phyloP scores from a whole-genome alignment of 2,329 filamentous ascomycete genomes.

The Penicillium sp. region DNA sequence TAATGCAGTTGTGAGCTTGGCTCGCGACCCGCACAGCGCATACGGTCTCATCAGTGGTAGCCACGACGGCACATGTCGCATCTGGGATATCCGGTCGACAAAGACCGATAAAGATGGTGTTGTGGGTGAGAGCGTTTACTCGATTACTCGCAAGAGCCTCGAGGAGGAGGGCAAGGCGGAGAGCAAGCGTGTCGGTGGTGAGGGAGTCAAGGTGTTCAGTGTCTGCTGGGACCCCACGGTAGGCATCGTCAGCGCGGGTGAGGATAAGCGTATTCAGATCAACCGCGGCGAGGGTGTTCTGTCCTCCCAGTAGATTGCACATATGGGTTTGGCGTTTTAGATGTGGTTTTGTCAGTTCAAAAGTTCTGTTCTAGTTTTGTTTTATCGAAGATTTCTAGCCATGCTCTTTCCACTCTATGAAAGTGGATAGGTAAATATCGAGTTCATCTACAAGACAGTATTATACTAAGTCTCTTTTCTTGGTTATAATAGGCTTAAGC shows the following conservation, averaged over 20 bases:
- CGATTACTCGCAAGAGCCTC: conserved; percentile 72
- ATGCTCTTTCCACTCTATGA: conserved; percentile 1
- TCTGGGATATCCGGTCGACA: conserved; percentile 83
- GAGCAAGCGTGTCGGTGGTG: conserved; percentile 64
- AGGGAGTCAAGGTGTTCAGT: conserved; percentile 85
- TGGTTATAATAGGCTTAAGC: neutral
- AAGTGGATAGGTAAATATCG: neutral
- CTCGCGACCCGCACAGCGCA: conserved; percentile 64
- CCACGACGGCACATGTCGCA: conserved; percentile 86
- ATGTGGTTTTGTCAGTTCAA: conserved; percentile 26
- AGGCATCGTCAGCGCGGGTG: conserved; percentile 86
- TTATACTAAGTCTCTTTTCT: neutral
- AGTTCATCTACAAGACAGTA: neutral
- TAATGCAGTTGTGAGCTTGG: conserved; percentile 66
- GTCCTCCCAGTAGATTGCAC: conserved; percentile 31
- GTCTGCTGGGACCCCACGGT: conserved; percentile 83
- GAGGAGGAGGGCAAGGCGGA: conserved; percentile 63
- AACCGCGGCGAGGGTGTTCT: conserved; percentile 65
- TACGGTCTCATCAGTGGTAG: conserved; percentile 86
- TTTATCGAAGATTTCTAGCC: conserved; percentile 3
- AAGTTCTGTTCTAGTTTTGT: conserved; percentile 28
- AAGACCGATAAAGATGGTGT: conserved; percentile 60
- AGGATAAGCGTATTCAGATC: conserved; percentile 93
- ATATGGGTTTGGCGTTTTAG: conserved; percentile 32
- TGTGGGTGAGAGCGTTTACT: conserved; percentile 73